These are phyloP conservation scores for Apiospora sp. DNA, from an alignment of 2,329 filamentous ascomycete genomes.

Conservation along the genomic window DNA sequence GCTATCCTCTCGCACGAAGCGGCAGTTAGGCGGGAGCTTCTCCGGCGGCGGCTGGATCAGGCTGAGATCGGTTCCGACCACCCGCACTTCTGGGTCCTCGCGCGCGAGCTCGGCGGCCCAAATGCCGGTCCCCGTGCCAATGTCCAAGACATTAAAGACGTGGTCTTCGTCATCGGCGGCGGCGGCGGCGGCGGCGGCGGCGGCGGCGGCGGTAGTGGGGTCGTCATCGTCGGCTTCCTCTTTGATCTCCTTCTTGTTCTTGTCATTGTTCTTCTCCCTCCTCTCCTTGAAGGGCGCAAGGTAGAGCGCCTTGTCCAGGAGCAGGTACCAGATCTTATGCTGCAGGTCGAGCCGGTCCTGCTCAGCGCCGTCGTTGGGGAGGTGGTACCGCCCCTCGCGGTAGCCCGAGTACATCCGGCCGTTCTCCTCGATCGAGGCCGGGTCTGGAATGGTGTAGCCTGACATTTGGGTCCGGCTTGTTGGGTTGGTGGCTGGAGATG, in stretches of 20 bases:
- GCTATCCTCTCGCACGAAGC: slow-evolving; percentile 21
- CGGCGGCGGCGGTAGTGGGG: too few species aligned
- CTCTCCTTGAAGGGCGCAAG: background rate
- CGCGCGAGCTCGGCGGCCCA: slow-evolving; percentile 9
- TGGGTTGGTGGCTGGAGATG: background rate
- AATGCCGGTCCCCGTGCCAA: slow-evolving; percentile 18
- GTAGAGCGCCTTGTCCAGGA: background rate
- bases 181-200: too few species aligned
- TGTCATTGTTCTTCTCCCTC: background rate
- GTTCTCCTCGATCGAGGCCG: slow-evolving; percentile 13
- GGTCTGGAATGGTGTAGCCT: background rate
- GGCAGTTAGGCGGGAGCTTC: slow-evolving; percentile 3
- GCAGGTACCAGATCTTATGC: background rate
- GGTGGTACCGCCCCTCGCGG: background rate
- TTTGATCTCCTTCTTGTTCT: too few species aligned
- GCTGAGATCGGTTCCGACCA: slow-evolving; percentile 20
- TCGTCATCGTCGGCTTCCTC: too few species aligned
- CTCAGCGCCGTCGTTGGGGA: slow-evolving; percentile 15
- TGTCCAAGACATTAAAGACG: background rate
- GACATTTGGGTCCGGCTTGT: background rate
- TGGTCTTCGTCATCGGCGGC: too few species aligned
- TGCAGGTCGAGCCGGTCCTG: slow-evolving; percentile 13
- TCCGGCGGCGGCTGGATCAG: slow-evolving; percentile 13
- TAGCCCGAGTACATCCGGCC: slow-evolving; percentile 22
- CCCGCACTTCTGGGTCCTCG: background rate